These are phyloP conservation scores for Phytophthora crassamura DNA, from an alignment of 352 stramenopile genomes.

Conservation along the genomic window DNA sequence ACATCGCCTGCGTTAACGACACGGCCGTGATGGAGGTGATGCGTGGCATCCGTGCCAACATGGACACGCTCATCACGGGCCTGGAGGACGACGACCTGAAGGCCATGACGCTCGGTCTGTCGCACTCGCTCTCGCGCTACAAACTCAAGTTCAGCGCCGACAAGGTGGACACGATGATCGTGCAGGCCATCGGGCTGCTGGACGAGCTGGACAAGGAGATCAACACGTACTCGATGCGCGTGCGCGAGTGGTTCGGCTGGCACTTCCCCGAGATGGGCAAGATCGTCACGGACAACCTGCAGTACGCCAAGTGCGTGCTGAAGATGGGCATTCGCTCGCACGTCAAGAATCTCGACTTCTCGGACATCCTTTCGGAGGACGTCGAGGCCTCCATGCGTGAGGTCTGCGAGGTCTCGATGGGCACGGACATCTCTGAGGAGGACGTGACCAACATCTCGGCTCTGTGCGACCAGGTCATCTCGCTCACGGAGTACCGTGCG, in stretches of 20 bases:
- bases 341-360: conserved; percentile 94
- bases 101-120: conserved; percentile 99
- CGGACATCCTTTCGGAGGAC: conserved; percentile 88
- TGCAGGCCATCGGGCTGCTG: conserved; percentile 99
- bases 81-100: conserved; percentile 92
- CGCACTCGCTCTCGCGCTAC: conserved; percentile 98
- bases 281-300: conserved; percentile 98
- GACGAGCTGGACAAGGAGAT: conserved; percentile 99
- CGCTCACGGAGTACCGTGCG: conserved; percentile 89
- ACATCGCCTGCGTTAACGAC: conserved; percentile 94
- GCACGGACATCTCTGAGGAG: conserved; percentile 99
- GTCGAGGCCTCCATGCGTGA: conserved; percentile 97
- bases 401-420: conserved; percentile 99
- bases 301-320: conserved; percentile 98
- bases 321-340: conserved; percentile 95
- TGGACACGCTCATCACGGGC: conserved; percentile 94
- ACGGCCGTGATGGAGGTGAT: conserved; percentile 96
- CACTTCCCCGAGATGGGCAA: conserved; percentile 98
- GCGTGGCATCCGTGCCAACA: conserved; percentile 96
- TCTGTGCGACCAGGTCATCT: conserved; percentile 93
- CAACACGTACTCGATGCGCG: conserved; percentile 99
- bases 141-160: conserved; percentile 99
- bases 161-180: conserved; percentile 99
- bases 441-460: conserved; percentile 98
- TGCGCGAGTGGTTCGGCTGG: conserved; percentile 99